phyloP scores from a whole-genome alignment of 352 stramenopile species.

The Phytophthora nicotianae region DNA sequence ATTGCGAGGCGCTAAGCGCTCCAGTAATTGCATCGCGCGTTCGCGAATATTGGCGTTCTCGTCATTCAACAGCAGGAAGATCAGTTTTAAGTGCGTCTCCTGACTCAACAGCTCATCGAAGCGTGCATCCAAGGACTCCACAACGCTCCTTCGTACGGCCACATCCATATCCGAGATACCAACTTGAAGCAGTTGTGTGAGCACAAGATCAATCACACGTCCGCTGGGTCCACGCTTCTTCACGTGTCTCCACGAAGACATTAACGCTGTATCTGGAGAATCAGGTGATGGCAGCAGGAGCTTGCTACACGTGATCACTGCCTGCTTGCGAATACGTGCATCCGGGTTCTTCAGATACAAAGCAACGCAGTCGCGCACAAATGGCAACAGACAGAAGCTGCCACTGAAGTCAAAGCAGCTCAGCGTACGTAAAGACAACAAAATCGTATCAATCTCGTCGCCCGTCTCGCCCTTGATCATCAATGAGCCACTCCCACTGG shows the following conservation, averaged over 20 bases:
- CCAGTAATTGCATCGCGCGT: constrained; percentile 92
- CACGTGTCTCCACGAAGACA: constrained; percentile 61
- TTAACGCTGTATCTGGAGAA: constrained; percentile 25
- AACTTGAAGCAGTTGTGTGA: constrained; percentile 92
- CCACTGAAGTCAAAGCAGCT: constrained; percentile 93
- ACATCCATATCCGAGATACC: constrained; percentile 93
- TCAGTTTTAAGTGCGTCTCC: constrained; percentile 89
- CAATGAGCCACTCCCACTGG: constrained; percentile 30
- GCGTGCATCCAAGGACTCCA: constrained; percentile 90
- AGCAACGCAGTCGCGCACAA: constrained; percentile 94
- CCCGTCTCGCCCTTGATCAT: constrained; percentile 81
- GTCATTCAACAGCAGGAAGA: constrained; percentile 98
- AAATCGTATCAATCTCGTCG: constrained; percentile 75
- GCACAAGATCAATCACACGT: constrained; percentile 93
- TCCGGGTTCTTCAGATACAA: constrained; percentile 93
- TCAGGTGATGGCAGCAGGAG: constrained; percentile 57
- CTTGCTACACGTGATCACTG: constrained; percentile 83
- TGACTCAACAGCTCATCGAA: constrained; percentile 96
- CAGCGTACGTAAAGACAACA: constrained; percentile 94
- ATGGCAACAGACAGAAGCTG: constrained; percentile 94
- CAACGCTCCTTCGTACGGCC: constrained; percentile 92
- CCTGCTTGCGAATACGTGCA: constrained; percentile 90
- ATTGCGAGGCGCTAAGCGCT: constrained; percentile 94
- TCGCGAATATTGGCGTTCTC: constrained; percentile 89
- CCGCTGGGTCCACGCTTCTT: constrained; percentile 85